phyloP scores from a whole-genome alignment of 257 asterid genomes.

The Scutellaria minor region DNA sequence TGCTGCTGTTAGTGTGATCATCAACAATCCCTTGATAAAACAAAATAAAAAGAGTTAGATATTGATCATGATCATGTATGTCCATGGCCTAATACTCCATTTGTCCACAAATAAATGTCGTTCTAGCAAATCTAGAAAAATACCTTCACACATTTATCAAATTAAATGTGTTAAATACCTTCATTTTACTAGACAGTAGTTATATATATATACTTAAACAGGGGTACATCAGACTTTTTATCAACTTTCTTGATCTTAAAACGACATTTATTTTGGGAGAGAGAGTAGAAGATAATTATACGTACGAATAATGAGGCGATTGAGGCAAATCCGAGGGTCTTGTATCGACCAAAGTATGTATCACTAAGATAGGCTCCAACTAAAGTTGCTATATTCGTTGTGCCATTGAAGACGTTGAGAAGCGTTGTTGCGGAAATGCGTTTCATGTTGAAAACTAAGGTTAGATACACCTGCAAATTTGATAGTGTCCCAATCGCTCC shows the following conservation, averaged over 20 bases:
- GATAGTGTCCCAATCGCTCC: slow-evolving; percentile 72
- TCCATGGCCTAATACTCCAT: no score
- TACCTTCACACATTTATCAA: no score
- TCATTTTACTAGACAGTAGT: no score
- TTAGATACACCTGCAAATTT: slow-evolving; percentile 65
- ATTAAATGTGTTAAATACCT: no score
- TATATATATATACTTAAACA: no score
- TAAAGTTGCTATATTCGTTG: slow-evolving; percentile 63
- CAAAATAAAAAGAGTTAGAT: not conserved
- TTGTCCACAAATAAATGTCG: no score
- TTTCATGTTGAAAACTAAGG: slow-evolving; percentile 58
- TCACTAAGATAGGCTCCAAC: slow-evolving; percentile 68
- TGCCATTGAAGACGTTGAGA: slow-evolving; percentile 67
- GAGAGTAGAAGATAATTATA: not conserved
- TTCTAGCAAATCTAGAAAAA: no score
- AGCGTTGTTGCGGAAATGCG: slow-evolving; percentile 58
- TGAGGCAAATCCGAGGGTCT: slow-evolving; percentile 61
- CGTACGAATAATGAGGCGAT: slow-evolving; percentile 60
- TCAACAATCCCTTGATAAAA: slow-evolving; percentile 47
- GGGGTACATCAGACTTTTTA: no score
- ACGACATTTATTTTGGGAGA: no score
- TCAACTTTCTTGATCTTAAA: no score
- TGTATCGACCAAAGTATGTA: slow-evolving; percentile 77
- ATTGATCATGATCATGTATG: slow-evolving; percentile 2
- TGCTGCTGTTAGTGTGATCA: slow-evolving; percentile 62